These are phyloP conservation scores for Trebouxia sp. DNA, from an alignment of 139 green algal genomes.

Conservation along the genomic window DNA sequence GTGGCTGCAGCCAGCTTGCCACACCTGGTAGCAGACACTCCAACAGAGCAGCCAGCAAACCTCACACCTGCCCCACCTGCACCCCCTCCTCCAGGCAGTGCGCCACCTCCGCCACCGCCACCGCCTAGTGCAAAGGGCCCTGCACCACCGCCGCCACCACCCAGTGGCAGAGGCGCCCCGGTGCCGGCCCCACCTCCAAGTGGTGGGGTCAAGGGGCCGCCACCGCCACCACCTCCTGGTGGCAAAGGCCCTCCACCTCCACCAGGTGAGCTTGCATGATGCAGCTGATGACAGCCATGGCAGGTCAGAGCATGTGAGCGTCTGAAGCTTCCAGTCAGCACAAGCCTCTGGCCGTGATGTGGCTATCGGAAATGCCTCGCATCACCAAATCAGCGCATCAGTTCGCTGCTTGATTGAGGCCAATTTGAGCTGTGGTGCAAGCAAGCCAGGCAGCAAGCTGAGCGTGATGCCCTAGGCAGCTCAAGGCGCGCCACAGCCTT, in stretches of 20 bases:
- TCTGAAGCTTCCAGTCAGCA: too few relatives aligned
- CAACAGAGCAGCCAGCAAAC: not conserved
- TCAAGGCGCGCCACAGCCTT: not conserved
- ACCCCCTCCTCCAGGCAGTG: not conserved
- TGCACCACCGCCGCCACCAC: not conserved
- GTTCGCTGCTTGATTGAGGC: too few relatives aligned
- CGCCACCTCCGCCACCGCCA: not conserved
- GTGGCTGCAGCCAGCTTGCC: constrained; percentile 1
- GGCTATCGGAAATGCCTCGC: too few relatives aligned
- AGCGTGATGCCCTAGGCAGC: not conserved
- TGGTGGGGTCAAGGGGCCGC: constrained; percentile 19
- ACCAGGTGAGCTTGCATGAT: not conserved
- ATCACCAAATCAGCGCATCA: too few relatives aligned
- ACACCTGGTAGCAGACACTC: not conserved
- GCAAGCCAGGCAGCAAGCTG: not conserved
- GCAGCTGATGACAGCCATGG: not conserved
- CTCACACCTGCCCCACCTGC: not conserved
- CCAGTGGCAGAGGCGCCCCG: not conserved
- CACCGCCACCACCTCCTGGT: constrained; percentile 8
- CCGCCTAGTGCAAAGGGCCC: not conserved
- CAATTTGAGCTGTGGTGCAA: not conserved
- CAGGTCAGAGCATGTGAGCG: too few relatives aligned
- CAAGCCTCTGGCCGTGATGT: too few relatives aligned
- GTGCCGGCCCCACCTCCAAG: constrained; percentile 4
- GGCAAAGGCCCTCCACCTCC: constrained; percentile 19